Evolutionary conservation across 306 rosid genomes (phyloP).

Genomic region (Casuarina equisetifolia): DNA sequence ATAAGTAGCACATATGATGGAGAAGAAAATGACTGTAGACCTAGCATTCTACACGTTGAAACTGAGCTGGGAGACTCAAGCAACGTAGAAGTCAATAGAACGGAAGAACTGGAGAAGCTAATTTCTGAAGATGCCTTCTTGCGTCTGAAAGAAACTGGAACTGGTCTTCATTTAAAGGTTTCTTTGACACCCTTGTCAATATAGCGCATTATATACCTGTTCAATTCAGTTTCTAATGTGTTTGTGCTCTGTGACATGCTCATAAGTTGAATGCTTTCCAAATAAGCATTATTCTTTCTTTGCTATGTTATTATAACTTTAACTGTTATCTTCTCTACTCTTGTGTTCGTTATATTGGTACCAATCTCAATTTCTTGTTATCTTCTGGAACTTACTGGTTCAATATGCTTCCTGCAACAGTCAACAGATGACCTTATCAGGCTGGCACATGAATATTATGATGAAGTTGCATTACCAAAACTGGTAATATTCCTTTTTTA

Average conservation of each 20-base stretch:
- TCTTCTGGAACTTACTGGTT: slow-evolving; percentile 21
- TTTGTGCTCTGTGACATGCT: background rate
- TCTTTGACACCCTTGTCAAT: slow-evolving; percentile 21
- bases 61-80: slow-evolving; percentile 38
- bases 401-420: slow-evolving; percentile 50
- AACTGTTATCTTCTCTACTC: too few relatives aligned
- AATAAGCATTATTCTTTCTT: background rate
- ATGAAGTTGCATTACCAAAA: slow-evolving; percentile 85
- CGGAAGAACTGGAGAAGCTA: slow-evolving; percentile 52
- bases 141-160: slow-evolving; percentile 74
- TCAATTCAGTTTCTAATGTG: slow-evolving; percentile 4
- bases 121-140: slow-evolving; percentile 64
- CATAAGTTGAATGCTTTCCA: background rate
- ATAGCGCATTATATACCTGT: background rate
- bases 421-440: slow-evolving; percentile 67
- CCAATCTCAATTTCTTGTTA: background rate
- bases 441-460: slow-evolving; percentile 80
- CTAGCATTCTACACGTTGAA: slow-evolving; percentile 21
- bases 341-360: background rate
- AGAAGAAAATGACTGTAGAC: slow-evolving; percentile 43
- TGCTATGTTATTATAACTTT: background rate
- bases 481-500: slow-evolving; percentile 57
- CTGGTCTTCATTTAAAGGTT: slow-evolving; percentile 88
- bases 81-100: slow-evolving; percentile 40
- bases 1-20: slow-evolving; percentile 26